A percentile compares a stretch with the other conserved stretches of the same genome.
Evolutionary conservation across 2,329 filamentous ascomycete genomes (phyloP).

Genomic region (Cadophora sp.): DNA sequence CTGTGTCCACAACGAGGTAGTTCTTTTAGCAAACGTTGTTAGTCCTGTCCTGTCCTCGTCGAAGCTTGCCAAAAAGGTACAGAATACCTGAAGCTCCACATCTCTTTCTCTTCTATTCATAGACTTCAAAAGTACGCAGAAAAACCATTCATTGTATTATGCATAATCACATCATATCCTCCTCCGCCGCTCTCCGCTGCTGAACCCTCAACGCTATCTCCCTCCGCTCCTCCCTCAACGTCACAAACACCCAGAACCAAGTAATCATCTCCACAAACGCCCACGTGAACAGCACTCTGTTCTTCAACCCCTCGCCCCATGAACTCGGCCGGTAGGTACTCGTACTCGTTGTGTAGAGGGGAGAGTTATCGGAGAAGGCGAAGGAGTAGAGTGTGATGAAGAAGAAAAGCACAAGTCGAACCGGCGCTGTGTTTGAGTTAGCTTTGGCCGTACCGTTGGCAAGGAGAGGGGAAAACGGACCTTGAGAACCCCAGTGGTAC

Average conservation of each 20-base stretch:
- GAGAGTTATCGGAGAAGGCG: slow-evolving; percentile 60
- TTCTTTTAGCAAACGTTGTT: no score
- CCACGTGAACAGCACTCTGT: slow-evolving; percentile 84
- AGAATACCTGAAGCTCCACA: no score
- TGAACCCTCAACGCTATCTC: slow-evolving; percentile 45
- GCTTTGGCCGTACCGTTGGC: slow-evolving; percentile 44
- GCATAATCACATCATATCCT: slow-evolving; percentile 41
- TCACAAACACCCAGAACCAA: slow-evolving; percentile 88
- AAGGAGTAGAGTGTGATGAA: slow-evolving; percentile 68
- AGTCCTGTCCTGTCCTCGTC: no score
- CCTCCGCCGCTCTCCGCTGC: slow-evolving; percentile 46
- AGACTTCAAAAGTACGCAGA: neutral
- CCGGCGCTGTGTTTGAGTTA: slow-evolving; percentile 56
- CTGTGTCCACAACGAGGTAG: no score
- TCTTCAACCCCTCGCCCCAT: slow-evolving; percentile 74
- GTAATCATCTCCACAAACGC: slow-evolving; percentile 81
- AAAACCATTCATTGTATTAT: slow-evolving; percentile 1
- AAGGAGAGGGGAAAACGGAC: slow-evolving; percentile 60
- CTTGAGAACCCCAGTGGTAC: slow-evolving; percentile 69
- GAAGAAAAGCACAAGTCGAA: slow-evolving; percentile 71
- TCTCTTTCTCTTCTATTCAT: neutral
- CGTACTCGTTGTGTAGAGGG: slow-evolving; percentile 52
- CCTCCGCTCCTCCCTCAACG: slow-evolving; percentile 68
- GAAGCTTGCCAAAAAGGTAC: no score
- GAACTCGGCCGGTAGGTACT: slow-evolving; percentile 52